Conservation (phyloP, 1,284 basidiomycete species). For the Takashimella tepidaria region DNA sequence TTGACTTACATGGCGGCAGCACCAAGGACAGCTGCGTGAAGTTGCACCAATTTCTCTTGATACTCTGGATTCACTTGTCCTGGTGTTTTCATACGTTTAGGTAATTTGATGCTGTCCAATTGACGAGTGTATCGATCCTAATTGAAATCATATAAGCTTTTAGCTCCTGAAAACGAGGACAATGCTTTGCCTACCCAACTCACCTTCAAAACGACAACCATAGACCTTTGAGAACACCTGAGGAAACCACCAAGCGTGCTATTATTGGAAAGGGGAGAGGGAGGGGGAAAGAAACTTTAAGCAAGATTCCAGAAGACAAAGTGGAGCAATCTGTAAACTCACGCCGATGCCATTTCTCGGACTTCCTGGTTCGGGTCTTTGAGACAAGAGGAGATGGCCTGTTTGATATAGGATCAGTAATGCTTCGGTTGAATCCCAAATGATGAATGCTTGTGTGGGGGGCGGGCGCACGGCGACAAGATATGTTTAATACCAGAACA, state of each 20-base stretch:
- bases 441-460: too few species aligned
- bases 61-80: conserved; percentile 58
- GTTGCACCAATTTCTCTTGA: conserved; percentile 63
- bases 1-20: conserved; percentile 49
- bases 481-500: too few species aligned
- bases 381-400: conserved; percentile 54
- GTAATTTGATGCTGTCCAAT: conserved; percentile 62
- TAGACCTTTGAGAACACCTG: conserved; percentile 84
- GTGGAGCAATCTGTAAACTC: conserved; percentile 15
- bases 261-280: too few species aligned
- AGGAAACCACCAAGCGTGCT: conserved; percentile 77
- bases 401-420: background rate
- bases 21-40: conserved; percentile 90
- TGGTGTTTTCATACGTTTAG: conserved; percentile 58
- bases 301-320: too few species aligned
- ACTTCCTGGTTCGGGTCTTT: conserved; percentile 91
- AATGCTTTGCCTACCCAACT: too few species aligned
- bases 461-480: too few species aligned
- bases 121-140: conserved; percentile 75
- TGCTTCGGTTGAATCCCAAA: too few species aligned
- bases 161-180: too few species aligned
- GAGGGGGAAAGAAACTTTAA: too few species aligned
- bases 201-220: conserved; percentile 80
- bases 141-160: background rate
- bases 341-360: conserved; percentile 82